Percentiles rank a stretch among this genome's conserved stretches.
These are phyloP conservation scores for Fonsecaea nubica DNA, from an alignment of 2,329 filamentous ascomycete species.

Conservation along the genomic window DNA sequence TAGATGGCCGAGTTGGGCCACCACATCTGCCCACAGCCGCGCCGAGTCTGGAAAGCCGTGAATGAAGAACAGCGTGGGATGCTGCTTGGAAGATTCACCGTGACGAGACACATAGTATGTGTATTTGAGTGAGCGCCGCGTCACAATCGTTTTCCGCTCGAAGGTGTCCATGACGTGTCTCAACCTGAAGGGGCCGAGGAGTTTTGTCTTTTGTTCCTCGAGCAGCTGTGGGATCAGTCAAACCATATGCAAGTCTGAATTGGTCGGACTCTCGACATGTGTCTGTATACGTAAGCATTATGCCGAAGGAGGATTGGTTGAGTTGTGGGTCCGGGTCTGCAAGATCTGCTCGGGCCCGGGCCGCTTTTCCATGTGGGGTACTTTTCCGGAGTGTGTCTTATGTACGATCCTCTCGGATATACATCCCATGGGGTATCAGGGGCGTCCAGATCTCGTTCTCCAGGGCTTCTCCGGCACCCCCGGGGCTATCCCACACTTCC, in stretches of 20 bases:
- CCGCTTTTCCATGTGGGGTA: constrained; percentile 2
- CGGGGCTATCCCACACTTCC: too few relatives aligned
- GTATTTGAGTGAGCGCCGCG: constrained; percentile 44
- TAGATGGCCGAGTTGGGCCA: constrained; percentile 49
- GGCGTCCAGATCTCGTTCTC: neutral
- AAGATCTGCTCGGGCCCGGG: neutral
- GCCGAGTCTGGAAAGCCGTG: constrained; percentile 61
- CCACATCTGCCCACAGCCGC: constrained; percentile 52
- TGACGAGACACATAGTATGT: constrained; percentile 48
- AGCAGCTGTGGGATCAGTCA: too few relatives aligned
- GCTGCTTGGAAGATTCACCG: constrained; percentile 31
- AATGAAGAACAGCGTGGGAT: constrained; percentile 50
- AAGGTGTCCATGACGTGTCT: constrained; percentile 12
- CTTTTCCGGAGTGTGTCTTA: neutral
- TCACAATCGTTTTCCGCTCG: constrained; percentile 13
- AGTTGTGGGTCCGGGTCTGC: too few relatives aligned
- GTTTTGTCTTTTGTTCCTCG: too few relatives aligned
- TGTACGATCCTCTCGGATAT: neutral
- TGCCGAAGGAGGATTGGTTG: too few relatives aligned
- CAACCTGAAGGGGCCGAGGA: too few relatives aligned
- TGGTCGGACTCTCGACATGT: too few relatives aligned
- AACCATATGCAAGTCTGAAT: too few relatives aligned
- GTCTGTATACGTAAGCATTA: too few relatives aligned
- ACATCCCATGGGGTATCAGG: constrained; percentile 4
- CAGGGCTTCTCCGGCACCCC: too few relatives aligned